Conservation (phyloP, 108 stramenopile genomes). For the Asterionellopsis glacialis region DNA sequence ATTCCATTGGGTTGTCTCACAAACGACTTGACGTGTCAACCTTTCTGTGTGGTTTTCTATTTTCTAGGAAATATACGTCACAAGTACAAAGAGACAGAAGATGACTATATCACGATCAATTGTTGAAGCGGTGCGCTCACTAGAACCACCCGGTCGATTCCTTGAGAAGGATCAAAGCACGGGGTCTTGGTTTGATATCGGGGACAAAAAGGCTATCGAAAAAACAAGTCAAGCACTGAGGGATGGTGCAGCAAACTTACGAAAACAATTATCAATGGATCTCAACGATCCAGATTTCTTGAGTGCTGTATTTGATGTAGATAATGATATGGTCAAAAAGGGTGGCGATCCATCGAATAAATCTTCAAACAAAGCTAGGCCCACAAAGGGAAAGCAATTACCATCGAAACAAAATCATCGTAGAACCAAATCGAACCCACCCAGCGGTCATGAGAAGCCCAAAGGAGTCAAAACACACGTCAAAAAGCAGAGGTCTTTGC, state of each 20-base stretch:
- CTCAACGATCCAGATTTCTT: conserved; percentile 61
- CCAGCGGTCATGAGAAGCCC: not conserved
- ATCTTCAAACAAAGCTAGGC: not conserved
- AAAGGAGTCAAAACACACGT: not conserved
- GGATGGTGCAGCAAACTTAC: conserved; percentile 68
- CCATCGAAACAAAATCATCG: not conserved
- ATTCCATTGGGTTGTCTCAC: too few relatives aligned
- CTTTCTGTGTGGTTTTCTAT: not conserved
- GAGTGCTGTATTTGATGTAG: conserved; percentile 46
- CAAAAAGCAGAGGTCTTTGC: not conserved
- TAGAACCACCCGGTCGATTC: conserved; percentile 65
- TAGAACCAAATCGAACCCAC: not conserved
- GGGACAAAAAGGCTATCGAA: conserved; percentile 64
- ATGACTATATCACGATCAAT: conserved; percentile 74
- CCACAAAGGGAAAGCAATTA: not conserved
- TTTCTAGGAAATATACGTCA: conserved; percentile 68
- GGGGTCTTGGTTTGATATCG: conserved; percentile 59
- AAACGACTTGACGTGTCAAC: too few relatives aligned
- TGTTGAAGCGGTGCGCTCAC: conserved; percentile 64
- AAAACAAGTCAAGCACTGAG: conserved; percentile 77
- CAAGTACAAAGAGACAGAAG: conserved; percentile 73
- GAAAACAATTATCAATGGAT: conserved; percentile 61
- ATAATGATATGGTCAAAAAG: conserved; percentile 8
- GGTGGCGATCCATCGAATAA: not conserved
- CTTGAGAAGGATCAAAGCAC: conserved; percentile 57